A percentile compares a stretch with the other conserved stretches of the same genome.
These are phyloP conservation scores for Trichosporon sp. DNA, from an alignment of 1,284 basidiomycete species.

Conservation along the genomic window DNA sequence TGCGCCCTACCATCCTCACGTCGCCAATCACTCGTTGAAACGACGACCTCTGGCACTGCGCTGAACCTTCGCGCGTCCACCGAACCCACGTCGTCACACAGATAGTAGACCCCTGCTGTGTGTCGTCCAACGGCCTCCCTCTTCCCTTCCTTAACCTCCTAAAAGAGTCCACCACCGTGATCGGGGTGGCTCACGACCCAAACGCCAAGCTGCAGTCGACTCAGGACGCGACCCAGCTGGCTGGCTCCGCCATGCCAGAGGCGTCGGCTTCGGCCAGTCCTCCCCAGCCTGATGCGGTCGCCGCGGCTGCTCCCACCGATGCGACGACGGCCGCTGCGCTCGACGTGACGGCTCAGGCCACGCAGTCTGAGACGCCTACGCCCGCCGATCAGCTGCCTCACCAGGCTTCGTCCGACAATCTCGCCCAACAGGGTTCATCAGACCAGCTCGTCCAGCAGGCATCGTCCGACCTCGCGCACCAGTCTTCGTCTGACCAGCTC, in stretches of 20 bases:
- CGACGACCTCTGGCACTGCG: neutral
- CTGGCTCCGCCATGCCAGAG: conserved; percentile 13
- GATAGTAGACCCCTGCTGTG: neutral
- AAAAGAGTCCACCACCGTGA: neutral
- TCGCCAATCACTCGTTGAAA: neutral
- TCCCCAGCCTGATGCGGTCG: neutral
- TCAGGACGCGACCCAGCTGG: conserved; percentile 12
- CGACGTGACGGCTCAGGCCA: conserved; percentile 2
- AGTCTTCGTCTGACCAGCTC: neutral
- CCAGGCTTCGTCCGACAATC: neutral
- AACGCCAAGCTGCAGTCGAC: conserved; percentile 13
- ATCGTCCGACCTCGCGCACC: conserved; percentile 3
- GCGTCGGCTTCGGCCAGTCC: conserved; percentile 14
- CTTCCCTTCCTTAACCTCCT: neutral
- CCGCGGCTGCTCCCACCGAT: neutral
- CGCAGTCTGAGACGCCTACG: neutral
- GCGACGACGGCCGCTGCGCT: neutral
- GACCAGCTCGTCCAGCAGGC: conserved; percentile 6
- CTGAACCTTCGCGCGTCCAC: neutral
- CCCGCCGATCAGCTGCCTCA: conserved; percentile 14
- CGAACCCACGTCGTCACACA: neutral
- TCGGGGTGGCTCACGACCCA: conserved; percentile 11
- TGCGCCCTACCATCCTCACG: neutral
- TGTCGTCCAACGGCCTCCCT: neutral
- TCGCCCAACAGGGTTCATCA: neutral